phyloP scores from a whole-genome alignment of 2,329 filamentous ascomycete species.

The Epichloe typhina region DNA sequence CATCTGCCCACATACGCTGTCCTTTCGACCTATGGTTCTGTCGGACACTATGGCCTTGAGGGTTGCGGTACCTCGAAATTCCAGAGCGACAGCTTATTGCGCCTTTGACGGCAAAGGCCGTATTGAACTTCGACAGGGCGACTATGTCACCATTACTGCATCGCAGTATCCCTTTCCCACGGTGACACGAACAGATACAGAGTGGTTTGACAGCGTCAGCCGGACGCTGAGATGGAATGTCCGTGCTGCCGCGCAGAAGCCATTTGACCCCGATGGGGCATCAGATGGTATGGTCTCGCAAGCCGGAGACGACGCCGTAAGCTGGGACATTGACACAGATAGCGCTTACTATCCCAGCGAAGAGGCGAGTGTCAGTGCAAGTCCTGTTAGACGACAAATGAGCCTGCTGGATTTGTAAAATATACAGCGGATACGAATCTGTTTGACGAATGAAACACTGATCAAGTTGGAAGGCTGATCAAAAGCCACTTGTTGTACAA shows the following conservation, averaged over 20 bases:
- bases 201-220: constrained; percentile 95
- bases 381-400: constrained; percentile 60
- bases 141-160: constrained; percentile 91
- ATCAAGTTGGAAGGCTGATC: too few relatives aligned
- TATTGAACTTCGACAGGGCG: constrained; percentile 81
- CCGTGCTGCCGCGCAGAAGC: constrained; percentile 81
- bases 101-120: constrained; percentile 96
- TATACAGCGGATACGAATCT: not conserved
- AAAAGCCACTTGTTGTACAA: too few relatives aligned
- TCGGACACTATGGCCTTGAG: constrained; percentile 89
- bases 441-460: not conserved
- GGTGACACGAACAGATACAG: constrained; percentile 74
- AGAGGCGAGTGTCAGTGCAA: constrained; percentile 54
- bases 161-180: constrained; percentile 96
- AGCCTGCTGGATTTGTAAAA: constrained; percentile 44
- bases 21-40: constrained; percentile 94
- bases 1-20: constrained; percentile 93
- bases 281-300: constrained; percentile 21
- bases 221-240: constrained; percentile 92
- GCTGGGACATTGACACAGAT: constrained; percentile 95
- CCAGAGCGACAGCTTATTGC: constrained; percentile 87
- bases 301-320: constrained; percentile 44
- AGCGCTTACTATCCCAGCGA: constrained; percentile 58
- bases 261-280: constrained; percentile 48
- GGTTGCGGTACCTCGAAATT: constrained; percentile 71